phyloP scores from a whole-genome alignment of 768 basidiomycete species.

The Leccinum uliginosum region DNA sequence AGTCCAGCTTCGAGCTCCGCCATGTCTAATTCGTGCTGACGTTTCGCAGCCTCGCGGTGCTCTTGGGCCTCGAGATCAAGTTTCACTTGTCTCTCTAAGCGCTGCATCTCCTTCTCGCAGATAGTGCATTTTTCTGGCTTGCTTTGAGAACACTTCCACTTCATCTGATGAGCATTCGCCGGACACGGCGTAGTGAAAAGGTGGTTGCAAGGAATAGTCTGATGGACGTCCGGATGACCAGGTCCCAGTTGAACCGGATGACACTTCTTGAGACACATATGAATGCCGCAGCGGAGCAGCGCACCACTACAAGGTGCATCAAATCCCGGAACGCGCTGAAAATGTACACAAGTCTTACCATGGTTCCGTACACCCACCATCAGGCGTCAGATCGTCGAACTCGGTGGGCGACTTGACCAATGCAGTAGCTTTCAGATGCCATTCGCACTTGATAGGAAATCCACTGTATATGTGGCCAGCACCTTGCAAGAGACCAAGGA shows the following conservation, averaged over 20 bases:
- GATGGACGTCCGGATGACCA: slow-evolving; percentile 29
- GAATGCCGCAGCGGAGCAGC: slow-evolving; percentile 46
- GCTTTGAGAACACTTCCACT: slow-evolving; percentile 42
- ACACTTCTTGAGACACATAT: slow-evolving; percentile 57
- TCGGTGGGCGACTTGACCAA: slow-evolving; percentile 40
- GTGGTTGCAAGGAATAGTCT: slow-evolving; percentile 39
- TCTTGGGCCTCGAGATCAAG: slow-evolving; percentile 39
- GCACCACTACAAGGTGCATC: slow-evolving; percentile 36
- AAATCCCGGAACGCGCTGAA: not conserved
- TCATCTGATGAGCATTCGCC: slow-evolving; percentile 38
- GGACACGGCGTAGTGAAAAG: slow-evolving; percentile 37
- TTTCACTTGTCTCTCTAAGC: slow-evolving; percentile 37
- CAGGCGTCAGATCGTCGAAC: slow-evolving; percentile 51
- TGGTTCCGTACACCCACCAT: slow-evolving; percentile 57
- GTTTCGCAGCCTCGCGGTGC: slow-evolving; percentile 43
- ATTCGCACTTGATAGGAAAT: slow-evolving; percentile 54
- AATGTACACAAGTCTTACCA: slow-evolving; percentile 41
- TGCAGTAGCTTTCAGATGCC: slow-evolving; percentile 42
- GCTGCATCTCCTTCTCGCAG: slow-evolving; percentile 44
- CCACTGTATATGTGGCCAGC: slow-evolving; percentile 52
- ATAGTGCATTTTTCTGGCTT: slow-evolving; percentile 36
- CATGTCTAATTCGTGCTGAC: slow-evolving; percentile 32
- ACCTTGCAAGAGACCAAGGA: slow-evolving; percentile 42
- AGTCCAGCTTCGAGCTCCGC: slow-evolving; percentile 6
- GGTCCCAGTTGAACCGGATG: slow-evolving; percentile 52